Evolutionary conservation across 139 green algal species (phyloP).

Genomic region (Coelastrella sp.): DNA sequence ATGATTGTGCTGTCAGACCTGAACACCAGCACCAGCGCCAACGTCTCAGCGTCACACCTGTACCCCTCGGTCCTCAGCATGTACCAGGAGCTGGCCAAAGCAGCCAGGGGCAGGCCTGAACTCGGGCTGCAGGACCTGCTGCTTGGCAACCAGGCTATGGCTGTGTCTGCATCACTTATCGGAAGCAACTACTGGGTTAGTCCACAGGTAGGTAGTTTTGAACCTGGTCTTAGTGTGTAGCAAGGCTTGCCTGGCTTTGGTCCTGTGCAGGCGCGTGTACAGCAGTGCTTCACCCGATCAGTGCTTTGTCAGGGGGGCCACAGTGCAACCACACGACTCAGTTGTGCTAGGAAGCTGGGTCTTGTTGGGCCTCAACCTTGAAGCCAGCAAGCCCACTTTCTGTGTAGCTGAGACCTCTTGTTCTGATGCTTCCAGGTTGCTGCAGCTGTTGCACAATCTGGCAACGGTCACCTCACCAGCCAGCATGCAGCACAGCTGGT

Average conservation of each 20-base stretch:
- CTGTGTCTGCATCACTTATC: neutral
- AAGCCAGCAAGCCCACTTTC: no score
- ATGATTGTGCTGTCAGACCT: neutral
- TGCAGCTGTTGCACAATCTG: neutral
- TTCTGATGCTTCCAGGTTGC: neutral
- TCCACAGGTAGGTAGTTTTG: neutral
- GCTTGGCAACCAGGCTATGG: constrained; percentile 19
- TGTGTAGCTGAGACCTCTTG: neutral
- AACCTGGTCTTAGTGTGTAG: neutral
- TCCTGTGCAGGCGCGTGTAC: no score
- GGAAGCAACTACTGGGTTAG: constrained; percentile 23
- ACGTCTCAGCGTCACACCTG: constrained; percentile 27
- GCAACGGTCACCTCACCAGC: neutral
- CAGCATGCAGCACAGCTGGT: neutral
- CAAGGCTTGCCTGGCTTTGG: no score
- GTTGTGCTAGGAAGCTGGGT: no score
- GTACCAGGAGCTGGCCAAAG: constrained; percentile 20
- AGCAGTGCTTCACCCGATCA: no score
- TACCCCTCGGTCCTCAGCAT: neutral
- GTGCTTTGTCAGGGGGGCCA: no score
- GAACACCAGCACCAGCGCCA: neutral
- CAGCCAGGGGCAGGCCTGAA: neutral
- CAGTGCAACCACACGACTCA: no score
- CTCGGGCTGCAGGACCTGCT: neutral
- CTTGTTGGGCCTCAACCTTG: no score